Evolutionary conservation across 2,329 filamentous ascomycete species (phyloP), one percentile per base, ranked within the genome.

Genomic region (Calycina marina): DNA sequence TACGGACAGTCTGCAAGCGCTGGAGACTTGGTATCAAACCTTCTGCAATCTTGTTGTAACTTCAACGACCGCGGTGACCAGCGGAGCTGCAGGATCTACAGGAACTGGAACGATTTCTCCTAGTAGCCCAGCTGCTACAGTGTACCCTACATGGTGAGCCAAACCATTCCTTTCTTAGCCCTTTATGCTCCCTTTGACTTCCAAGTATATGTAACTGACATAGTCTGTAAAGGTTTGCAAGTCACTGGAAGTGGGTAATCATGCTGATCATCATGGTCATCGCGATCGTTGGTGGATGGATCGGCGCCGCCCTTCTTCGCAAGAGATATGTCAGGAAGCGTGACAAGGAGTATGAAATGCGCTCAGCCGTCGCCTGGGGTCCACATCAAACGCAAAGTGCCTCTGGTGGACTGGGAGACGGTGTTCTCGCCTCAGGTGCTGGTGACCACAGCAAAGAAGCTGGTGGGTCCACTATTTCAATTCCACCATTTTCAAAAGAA

Each of bases 211-310:
- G 18, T n/a, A n/a, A n/a, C n/a, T n/a, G n/a, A n/a, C n/a, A n/a
- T n/a, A n/a, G n/a, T n/a, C n/a, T n/a, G n/a, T n/a, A 27, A 39
- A 83, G 79, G 78, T 57, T 81, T 30, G 63, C 67, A 5, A 65
- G 61, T 16, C 81, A 88, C 54, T 83, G 71, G 61, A 67, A 74
- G 59, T 93, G 82, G 82, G 70, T 92, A 28, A 65, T 88, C 40
- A 83, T 90, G 66, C 63, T 90, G 32, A 74, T 84, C 42, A 60
- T 88, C 40, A 64, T 92, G 16, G 65, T 77, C 26, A 60, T 88
- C 38, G 76, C 63, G 32, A 79, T 92, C 39, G 58, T 65, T 10
- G 62, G 63, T 36, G 68, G 83, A 47, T 79, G 77, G 63, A 57
- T 77, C 24, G 63, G 69, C 12, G 77, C 76, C 24, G 71, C 75